A percentile compares a stretch with the other conserved stretches of the same genome.
These are phyloP conservation scores for Thymus quinquecostatus DNA, from an alignment of 257 asterid species.

Conservation along the genomic window DNA sequence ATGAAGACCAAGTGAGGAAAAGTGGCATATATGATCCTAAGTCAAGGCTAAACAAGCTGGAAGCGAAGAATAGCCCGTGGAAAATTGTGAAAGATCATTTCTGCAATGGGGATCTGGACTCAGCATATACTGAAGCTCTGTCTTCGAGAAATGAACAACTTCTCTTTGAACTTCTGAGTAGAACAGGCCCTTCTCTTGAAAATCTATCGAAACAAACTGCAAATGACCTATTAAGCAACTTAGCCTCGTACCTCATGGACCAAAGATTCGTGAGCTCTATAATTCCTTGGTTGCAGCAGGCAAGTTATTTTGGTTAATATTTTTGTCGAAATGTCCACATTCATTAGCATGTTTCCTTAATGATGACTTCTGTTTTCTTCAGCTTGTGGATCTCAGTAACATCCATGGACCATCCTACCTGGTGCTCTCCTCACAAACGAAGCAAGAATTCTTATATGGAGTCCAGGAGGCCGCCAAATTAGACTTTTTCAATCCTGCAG, in stretches of 20 bases:
- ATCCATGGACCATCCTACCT: constrained; percentile 63
- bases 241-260: constrained; percentile 66
- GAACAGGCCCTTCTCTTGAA: constrained; percentile 89
- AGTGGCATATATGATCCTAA: constrained; percentile 44
- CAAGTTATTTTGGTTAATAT: constrained; percentile 40
- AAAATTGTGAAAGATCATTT: constrained; percentile 55
- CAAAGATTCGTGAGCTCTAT: constrained; percentile 73
- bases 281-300: constrained; percentile 97
- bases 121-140: constrained; percentile 80
- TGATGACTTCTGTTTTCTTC: constrained; percentile 24
- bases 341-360: constrained; percentile 9
- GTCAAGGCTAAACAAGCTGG: constrained; percentile 50
- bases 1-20: constrained; percentile 52
- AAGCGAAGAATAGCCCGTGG: constrained; percentile 53
- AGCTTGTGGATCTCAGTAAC: constrained; percentile 76
- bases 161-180: constrained; percentile 82
- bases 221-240: constrained; percentile 57
- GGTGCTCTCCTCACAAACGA: constrained; percentile 60
- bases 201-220: constrained; percentile 69
- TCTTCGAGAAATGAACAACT: constrained; percentile 69
- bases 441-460: constrained; percentile 60
- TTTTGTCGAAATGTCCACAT: not conserved
- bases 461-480: constrained; percentile 62
- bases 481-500: constrained; percentile 58
- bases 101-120: constrained; percentile 71